Evolutionary conservation across 73 alveolate species (phyloP).

Genomic region (Tetrahymena borealis): DNA sequence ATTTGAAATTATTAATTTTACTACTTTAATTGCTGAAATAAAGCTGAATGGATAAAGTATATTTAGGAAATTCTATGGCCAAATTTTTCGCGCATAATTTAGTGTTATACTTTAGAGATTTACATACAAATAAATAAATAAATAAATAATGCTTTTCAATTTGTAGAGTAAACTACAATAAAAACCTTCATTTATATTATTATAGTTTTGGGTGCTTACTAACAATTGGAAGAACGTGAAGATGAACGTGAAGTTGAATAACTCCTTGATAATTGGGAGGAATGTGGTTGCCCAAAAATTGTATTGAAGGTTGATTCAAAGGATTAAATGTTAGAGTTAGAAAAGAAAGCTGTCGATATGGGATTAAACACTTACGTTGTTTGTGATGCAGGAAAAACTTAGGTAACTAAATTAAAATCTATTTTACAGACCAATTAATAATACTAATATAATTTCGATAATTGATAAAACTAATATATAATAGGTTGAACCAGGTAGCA

Average conservation of each 20-base stretch:
- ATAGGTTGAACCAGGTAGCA: slow-evolving; percentile 74
- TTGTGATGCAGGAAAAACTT: slow-evolving; percentile 95
- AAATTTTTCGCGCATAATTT: too few relatives aligned
- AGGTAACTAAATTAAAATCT: slow-evolving; percentile 36
- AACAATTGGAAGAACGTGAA: slow-evolving; percentile 58
- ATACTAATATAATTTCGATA: too few relatives aligned
- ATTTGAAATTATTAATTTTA: background rate
- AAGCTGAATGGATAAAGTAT: slow-evolving; percentile 50
- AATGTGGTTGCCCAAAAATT: slow-evolving; percentile 68
- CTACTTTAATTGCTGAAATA: slow-evolving; percentile 25
- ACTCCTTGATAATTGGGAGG: slow-evolving; percentile 60
- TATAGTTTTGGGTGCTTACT: slow-evolving; percentile 39
- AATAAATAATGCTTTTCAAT: too few relatives aligned
- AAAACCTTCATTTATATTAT: background rate
- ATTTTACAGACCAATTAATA: too few relatives aligned
- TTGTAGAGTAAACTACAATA: too few relatives aligned
- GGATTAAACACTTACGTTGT: slow-evolving; percentile 70
- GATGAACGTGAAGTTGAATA: slow-evolving; percentile 32
- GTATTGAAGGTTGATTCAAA: slow-evolving; percentile 74
- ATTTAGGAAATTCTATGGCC: too few relatives aligned
- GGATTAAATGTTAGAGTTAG: slow-evolving; percentile 58
- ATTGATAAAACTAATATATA: too few relatives aligned
- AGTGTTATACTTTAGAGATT: too few relatives aligned
- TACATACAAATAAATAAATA: too few relatives aligned
- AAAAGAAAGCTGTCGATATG: slow-evolving; percentile 58